Conservation (phyloP, 495 filamentous ascomycete species). For the Penicilliopsis zonata region DNA sequence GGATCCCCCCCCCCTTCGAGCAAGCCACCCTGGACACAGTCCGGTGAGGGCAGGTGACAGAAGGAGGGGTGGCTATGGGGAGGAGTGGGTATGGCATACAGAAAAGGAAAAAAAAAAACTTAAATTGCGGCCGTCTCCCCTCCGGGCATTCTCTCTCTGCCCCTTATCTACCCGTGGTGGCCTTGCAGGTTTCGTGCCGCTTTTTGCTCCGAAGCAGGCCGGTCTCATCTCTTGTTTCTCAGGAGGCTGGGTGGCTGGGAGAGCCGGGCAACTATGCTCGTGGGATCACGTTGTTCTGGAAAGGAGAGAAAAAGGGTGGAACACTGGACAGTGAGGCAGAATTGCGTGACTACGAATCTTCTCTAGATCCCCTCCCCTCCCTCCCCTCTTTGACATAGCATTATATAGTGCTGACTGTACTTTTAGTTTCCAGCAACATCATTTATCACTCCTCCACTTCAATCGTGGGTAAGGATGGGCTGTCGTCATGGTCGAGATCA, state of each 20-base stretch:
- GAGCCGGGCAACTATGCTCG: conserved; percentile 4
- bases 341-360: too few relatives aligned
- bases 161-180: conserved; percentile 1
- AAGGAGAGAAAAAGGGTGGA: conserved; percentile 1
- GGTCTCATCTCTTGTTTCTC: conserved; percentile 2
- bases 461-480: too few relatives aligned
- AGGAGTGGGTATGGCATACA: background rate
- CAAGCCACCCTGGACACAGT: background rate
- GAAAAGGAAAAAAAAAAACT: background rate
- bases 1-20: background rate
- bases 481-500: too few relatives aligned
- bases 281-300: background rate
- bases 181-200: conserved; percentile 8
- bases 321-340: too few relatives aligned
- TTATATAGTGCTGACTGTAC: too few relatives aligned
- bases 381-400: too few relatives aligned
- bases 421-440: too few relatives aligned
- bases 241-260: conserved; percentile 30
- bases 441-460: too few relatives aligned
- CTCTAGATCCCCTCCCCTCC: too few relatives aligned
- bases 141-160: conserved; percentile 2
- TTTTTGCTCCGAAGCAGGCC: background rate
- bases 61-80: background rate
- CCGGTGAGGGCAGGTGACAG: background rate
- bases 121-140: background rate